Base-by-base conservation (phyloP, 768 basidiomycete genomes). In the Lyophyllum semitale region DNA sequence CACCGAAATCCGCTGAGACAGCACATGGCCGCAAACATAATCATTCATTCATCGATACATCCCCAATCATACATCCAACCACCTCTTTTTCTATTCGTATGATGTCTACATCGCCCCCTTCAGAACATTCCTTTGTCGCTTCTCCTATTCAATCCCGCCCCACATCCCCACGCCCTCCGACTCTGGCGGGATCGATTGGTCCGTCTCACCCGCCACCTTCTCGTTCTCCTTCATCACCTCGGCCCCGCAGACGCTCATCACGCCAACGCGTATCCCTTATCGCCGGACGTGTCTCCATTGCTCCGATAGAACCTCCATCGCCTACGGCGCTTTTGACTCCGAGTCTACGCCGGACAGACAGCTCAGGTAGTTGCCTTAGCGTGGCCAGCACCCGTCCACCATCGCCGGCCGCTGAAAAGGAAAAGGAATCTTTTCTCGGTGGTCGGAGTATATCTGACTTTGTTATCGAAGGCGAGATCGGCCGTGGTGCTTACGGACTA, bases 401-500 rank as follows among this genome's bases (percentile, higher is more conserved):
- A 2, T 82, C 86, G 0, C 88, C 89, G 11, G 69, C 66, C 40
- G 58, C 69, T 20, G 74, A 77, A 44, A 68, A 71, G 55, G 76
- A 78, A 53, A 69, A 72, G 51, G 76, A 78, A 55, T 69, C 74
- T 25, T 84, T 78, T 55, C 71, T 75, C 9, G 88, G 88, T 42
- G 82, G 84, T 30, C 81, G 87, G 57, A 91, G 81, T 58, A 94
- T 98, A 57, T 87, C 87, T 5, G 89, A 94, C 63, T 97, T 91
- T 67, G 80, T 88, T 20, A 88, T 97, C 52, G 85, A 94, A 62
- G 82, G 82, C 42, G 94, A 96, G 66, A 91, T 95, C 23, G 96
- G 96, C 13, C 82, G 93, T 53, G 96, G 95, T 9, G 96, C 96
- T 11, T 98, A 98, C 70, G 96, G 96, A 2, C 78, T 98, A 40